Percentiles rank a stretch among this genome's conserved stretches.
Evolutionary conservation across 352 stramenopile genomes (phyloP).

Genomic region (Phytophthora pisi): DNA sequence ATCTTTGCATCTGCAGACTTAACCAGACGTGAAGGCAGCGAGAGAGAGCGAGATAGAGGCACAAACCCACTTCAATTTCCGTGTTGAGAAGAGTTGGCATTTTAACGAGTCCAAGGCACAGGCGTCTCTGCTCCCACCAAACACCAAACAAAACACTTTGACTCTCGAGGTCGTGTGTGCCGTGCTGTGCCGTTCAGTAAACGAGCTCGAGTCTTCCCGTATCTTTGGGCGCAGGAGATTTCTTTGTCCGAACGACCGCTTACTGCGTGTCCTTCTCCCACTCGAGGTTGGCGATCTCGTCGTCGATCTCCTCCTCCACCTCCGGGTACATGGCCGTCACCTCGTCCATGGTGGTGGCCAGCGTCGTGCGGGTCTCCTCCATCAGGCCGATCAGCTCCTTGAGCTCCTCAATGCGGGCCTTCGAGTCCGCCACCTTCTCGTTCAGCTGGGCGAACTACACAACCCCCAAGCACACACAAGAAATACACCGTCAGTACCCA

Average conservation of each 20-base stretch:
- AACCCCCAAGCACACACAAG: conserved; percentile 6
- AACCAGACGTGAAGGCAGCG: neutral
- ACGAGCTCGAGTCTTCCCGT: conserved; percentile 9
- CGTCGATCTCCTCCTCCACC: conserved; percentile 85
- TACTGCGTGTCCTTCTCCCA: conserved; percentile 91
- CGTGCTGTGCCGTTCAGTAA: conserved; percentile 8
- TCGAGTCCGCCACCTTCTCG: conserved; percentile 86
- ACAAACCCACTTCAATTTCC: conserved; percentile 39
- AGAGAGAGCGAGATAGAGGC: conserved; percentile 8
- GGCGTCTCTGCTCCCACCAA: conserved; percentile 7
- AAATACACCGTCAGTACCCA: conserved; percentile 4
- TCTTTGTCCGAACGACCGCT: conserved; percentile 18
- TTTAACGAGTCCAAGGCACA: conserved; percentile 24
- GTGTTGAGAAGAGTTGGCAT: conserved; percentile 39
- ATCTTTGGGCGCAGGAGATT: conserved; percentile 21
- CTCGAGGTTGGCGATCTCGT: conserved; percentile 90
- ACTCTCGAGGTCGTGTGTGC: neutral
- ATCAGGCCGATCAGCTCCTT: conserved; percentile 84
- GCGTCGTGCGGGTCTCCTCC: conserved; percentile 84
- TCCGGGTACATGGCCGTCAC: conserved; percentile 88
- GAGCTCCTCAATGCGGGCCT: conserved; percentile 86
- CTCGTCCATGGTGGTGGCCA: conserved; percentile 87
- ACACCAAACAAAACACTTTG: conserved; percentile 5
- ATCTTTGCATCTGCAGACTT: neutral
- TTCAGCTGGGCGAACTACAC: conserved; percentile 72